Evolutionary conservation across 106 monocot genomes (phyloP).

Genomic region (Dioscorea dumetorum): DNA sequence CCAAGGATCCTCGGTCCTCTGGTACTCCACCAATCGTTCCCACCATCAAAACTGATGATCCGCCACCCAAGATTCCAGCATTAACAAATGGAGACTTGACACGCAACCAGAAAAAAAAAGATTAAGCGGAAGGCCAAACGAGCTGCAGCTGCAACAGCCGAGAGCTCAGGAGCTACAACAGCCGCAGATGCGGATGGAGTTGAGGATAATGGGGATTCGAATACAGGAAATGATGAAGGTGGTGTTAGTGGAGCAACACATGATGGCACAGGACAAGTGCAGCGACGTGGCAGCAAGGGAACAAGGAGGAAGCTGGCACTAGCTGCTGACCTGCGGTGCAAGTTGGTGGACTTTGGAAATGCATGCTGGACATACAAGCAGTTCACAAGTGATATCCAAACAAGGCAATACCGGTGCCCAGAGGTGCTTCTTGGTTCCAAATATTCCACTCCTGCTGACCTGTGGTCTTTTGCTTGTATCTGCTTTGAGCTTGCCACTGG

Average conservation of each 20-base stretch:
- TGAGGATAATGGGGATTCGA: constrained; percentile 24
- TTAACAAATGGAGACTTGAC: constrained; percentile 68
- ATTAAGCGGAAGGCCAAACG: constrained; percentile 71
- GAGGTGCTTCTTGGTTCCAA: constrained; percentile 97
- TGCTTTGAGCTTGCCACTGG: constrained; percentile 95
- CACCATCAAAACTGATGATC: constrained; percentile 26
- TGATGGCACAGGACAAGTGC: constrained; percentile 11
- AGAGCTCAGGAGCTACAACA: constrained; percentile 2
- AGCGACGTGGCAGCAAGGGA: constrained; percentile 55
- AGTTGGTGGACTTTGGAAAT: constrained; percentile 98
- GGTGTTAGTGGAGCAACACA: neutral
- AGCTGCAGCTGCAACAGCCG: constrained; percentile 46
- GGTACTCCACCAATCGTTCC: constrained; percentile 37
- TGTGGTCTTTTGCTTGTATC: constrained; percentile 99
- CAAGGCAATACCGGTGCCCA: constrained; percentile 92
- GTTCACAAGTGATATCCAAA: constrained; percentile 97
- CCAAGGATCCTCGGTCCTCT: constrained; percentile 54
- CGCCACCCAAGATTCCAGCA: constrained; percentile 9
- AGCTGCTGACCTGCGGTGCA: constrained; percentile 80
- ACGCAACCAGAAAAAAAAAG: constrained; percentile 93
- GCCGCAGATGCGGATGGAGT: constrained; percentile 18
- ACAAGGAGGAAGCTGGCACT: constrained; percentile 61
- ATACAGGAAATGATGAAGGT: constrained; percentile 23
- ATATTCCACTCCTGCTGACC: constrained; percentile 89
- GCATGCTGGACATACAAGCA: constrained; percentile 99